A percentile compares a stretch with the other conserved stretches of the same genome.
Evolutionary conservation across 2,329 filamentous ascomycete species (phyloP).

Genomic region (Gremmenia infestans): DNA sequence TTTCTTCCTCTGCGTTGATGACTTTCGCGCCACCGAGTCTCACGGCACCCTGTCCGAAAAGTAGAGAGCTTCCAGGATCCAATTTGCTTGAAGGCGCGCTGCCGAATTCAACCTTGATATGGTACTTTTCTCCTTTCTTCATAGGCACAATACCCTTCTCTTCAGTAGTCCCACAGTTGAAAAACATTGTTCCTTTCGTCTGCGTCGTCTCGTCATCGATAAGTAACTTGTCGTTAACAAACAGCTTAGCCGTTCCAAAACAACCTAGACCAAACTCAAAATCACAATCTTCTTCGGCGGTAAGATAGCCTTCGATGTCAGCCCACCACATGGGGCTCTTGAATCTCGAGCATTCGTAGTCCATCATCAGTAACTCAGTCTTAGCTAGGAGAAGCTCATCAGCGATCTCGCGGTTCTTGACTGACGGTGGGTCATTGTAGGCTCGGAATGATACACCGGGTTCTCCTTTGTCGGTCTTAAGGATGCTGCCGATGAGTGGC

Average conservation of each 20-base stretch:
- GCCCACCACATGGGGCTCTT: slow-evolving; percentile 35
- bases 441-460: slow-evolving; percentile 49
- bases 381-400: slow-evolving; percentile 23
- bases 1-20: slow-evolving; percentile 53
- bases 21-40: slow-evolving; percentile 57
- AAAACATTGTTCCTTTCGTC: slow-evolving; percentile 30
- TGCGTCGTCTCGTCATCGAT: slow-evolving; percentile 34
- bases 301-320: slow-evolving; percentile 33
- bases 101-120: slow-evolving; percentile 40
- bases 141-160: slow-evolving; percentile 28
- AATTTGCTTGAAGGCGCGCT: slow-evolving; percentile 55
- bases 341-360: slow-evolving; percentile 43
- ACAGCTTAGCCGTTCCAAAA: slow-evolving; percentile 32
- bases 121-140: slow-evolving; percentile 29
- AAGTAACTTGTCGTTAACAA: slow-evolving; percentile 33
- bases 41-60: slow-evolving; percentile 55
- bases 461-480: slow-evolving; percentile 48
- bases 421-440: slow-evolving; percentile 16
- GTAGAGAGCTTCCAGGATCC: slow-evolving; percentile 41
- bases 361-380: slow-evolving; percentile 24
- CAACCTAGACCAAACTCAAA: slow-evolving; percentile 33
- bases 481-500: slow-evolving; percentile 50
- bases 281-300: slow-evolving; percentile 27
- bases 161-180: slow-evolving; percentile 31
- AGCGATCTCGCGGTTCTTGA: slow-evolving; percentile 15